phyloP scores from a whole-genome alignment of 495 filamentous ascomycete species.

The Aspergillus incahuasiensis region DNA sequence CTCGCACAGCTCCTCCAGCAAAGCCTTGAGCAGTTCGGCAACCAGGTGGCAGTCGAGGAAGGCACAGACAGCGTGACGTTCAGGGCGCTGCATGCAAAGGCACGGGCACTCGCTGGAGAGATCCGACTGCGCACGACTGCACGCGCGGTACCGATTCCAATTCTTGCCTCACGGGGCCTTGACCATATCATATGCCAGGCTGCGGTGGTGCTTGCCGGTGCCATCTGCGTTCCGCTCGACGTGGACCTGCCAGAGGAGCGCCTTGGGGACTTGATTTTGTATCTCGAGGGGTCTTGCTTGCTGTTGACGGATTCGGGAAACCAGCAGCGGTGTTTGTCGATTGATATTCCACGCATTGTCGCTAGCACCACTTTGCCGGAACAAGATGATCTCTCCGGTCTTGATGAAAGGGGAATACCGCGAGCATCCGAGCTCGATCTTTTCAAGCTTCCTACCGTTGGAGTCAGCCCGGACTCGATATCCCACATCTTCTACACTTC shows the following conservation, averaged over 20 bases:
- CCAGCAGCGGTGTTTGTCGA: background rate
- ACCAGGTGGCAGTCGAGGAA: background rate
- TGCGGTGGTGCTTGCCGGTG: background rate
- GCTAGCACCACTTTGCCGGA: too few relatives aligned
- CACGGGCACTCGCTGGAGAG: background rate
- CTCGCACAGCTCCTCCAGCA: background rate
- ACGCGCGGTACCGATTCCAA: background rate
- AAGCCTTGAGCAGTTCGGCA: background rate
- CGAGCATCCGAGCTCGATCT: background rate
- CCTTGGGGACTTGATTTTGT: background rate
- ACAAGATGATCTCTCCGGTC: too few relatives aligned
- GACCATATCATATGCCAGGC: background rate
- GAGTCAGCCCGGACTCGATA: background rate
- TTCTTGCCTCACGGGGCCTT: background rate
- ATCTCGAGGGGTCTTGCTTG: background rate
- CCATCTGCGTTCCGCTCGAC: background rate
- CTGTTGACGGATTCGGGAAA: background rate
- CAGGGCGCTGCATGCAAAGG: background rate
- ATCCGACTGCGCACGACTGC: background rate
- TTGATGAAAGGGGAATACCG: too few relatives aligned
- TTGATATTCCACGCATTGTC: background rate
- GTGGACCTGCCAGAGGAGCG: background rate
- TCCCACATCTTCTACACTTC: slow-evolving; percentile 26
- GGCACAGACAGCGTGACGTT: background rate
- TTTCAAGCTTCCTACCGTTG: background rate